Evolutionary conservation across 768 basidiomycete species (phyloP).

Genomic region (Clavaria fumosa): DNA sequence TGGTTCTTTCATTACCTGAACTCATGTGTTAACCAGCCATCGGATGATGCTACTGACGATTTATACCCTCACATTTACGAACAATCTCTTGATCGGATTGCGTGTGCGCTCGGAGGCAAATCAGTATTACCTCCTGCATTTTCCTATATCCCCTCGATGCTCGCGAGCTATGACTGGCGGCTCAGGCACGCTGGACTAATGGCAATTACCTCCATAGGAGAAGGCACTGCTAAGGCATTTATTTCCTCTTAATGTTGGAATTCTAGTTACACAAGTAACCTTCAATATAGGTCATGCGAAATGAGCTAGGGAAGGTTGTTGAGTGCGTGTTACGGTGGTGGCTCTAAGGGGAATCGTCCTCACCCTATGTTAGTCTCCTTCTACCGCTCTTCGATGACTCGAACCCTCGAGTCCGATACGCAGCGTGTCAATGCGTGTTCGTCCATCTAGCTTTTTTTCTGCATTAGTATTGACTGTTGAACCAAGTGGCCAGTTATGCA

Average conservation of each 20-base stretch:
- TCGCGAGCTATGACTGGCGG: slow-evolving; percentile 72
- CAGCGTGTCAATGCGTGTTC: slow-evolving; percentile 83
- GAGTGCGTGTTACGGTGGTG: slow-evolving; percentile 33
- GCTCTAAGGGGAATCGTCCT: neutral
- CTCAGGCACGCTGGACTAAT: slow-evolving; percentile 74
- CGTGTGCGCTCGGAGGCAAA: slow-evolving; percentile 66
- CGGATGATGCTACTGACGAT: slow-evolving; percentile 6
- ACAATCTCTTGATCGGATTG: slow-evolving; percentile 67
- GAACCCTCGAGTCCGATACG: slow-evolving; percentile 60
- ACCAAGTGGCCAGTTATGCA: slow-evolving; percentile 71
- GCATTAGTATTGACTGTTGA: neutral
- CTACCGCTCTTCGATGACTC: slow-evolving; percentile 63
- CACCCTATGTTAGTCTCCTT: slow-evolving; percentile 36
- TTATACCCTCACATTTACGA: slow-evolving; percentile 56
- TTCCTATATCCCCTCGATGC: slow-evolving; percentile 68
- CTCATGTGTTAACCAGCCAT: neutral
- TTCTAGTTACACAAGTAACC: too few species aligned
- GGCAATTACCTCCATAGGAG: slow-evolving; percentile 74
- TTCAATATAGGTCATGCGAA: slow-evolving; percentile 47
- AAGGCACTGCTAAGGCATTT: slow-evolving; percentile 71
- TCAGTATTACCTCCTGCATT: slow-evolving; percentile 68
- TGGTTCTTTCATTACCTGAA: neutral
- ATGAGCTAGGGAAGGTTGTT: slow-evolving; percentile 69
- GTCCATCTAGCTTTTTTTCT: slow-evolving; percentile 11
- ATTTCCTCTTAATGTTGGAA: too few species aligned